Evolutionary conservation across 768 basidiomycete species (phyloP), one percentile per base, ranked within the genome.

Genomic region (Rubroboletus satanas): DNA sequence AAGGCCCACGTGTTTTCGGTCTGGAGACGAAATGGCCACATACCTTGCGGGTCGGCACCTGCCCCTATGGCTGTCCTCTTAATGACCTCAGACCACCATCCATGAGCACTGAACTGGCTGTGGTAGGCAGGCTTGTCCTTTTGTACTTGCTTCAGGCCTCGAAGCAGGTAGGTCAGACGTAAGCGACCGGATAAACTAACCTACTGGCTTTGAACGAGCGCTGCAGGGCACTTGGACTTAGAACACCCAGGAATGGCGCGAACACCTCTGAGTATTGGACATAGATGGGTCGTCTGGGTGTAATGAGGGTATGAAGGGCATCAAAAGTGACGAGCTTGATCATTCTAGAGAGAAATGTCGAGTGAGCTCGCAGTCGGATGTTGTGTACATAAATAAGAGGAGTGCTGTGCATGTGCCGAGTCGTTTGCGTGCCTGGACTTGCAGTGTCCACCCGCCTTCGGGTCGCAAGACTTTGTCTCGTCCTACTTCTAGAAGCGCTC

Each of bases 1-100:
- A 52, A 35, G 49, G 17, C 45, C 54, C 60, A 67, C 55, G 62
- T 48, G 66, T 62, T 59, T 57, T 50, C n/a, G 51, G 64, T 45
- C 60, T 49, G 61, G 53, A 58, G 44, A 42, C 46, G 46, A 51
- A 44, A 57, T 23, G 54, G 45, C 29, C 14, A 43, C 74, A 57
- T 56, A 84, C 86, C 78, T 62, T 73, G 66, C 45, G 78, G 66
- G 69, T 86, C 75, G 4, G 84, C 90, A 1, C 88, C 88, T 41
- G 90, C 88, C 4, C 83, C 88, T 3, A 89, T 68, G 17, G 89
- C 90, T 36, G 90, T 92, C 54, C 80, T 73, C 53, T 74, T 75
- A 57, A 93, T 84, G 37, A 93, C 88, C 57, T 88, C 84, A n/a
- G 74, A 68, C 90, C 90, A 93, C 89, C 88, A 92, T 3, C 64